Base-by-base conservation (phyloP, 768 basidiomycete genomes). In the Panaeolus papilionaceus region DNA sequence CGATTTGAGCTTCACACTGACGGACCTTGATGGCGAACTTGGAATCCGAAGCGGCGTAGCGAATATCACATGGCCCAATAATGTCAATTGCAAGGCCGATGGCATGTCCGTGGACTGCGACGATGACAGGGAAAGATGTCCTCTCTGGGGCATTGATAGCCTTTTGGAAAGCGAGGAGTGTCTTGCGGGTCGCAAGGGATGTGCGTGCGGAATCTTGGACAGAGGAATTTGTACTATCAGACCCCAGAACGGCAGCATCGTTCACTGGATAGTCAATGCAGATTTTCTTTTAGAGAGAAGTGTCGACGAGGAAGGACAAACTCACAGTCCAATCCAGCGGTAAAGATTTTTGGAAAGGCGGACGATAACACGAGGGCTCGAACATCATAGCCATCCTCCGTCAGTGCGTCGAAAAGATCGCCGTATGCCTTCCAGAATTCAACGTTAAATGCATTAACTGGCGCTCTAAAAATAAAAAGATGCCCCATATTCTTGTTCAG, bases 21-120 rank as follows among this genome's bases (percentile, higher is more conserved):
- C 83, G 62, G 51, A 89, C 94, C 80, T 94, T 92, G 79, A 97
- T 91, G 6, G 86, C 82, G 74, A 96, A 94, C 1, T 73, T 74
- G 0, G 87, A 74, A 69, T 91, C 83, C 0, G 85, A 81, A 0
- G 93, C 86, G 2, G 92, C 88, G 68, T 88, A 89, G 0, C 95
- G 86, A 10, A 98, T 85, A 75, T 97, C 96, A 75, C 94, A 94
- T 0, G 91, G 79, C 3, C 80, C 79, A 5, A 91, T 83, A 49
- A 96, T 82, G 76, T 98, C 95, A 10, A 96, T 82, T 0, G 91
- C 92, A 0, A 96, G 84, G 0, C 95, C 95, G 45, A 93, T 75
- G 9, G 88, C 87, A 11, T 87, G 77, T 0, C 95, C 95, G 71
- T 95, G 91, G 0, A 92, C 80, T 0, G 95, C 95, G 0, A 82